Evolutionary conservation across 2,329 filamentous ascomycete genomes (phyloP).

Genomic region (Fusarium torulosum): DNA sequence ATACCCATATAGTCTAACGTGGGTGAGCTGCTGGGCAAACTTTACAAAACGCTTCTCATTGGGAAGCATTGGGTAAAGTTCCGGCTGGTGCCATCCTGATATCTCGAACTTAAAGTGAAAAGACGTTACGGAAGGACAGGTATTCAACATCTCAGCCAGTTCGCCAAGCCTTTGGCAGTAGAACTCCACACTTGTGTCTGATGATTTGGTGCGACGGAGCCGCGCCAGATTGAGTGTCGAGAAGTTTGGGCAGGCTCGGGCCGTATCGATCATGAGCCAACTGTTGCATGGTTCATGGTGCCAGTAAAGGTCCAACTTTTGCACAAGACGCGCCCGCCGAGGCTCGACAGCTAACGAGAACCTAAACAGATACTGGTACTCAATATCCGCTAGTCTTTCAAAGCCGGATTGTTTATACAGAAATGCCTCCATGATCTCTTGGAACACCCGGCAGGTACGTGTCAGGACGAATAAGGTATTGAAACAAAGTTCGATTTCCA

Average conservation of each 20-base stretch:
- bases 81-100: neutral
- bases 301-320: conserved; percentile 13
- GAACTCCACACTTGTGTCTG: neutral
- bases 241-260: conserved; percentile 19
- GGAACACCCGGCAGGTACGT: conserved; percentile 1
- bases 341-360: conserved; percentile 23
- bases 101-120: neutral
- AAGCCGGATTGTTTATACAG: conserved; percentile 13
- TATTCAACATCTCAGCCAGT: neutral
- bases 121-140: neutral
- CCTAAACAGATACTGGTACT: neutral
- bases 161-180: neutral
- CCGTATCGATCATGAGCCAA: neutral
- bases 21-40: neutral
- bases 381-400: too few species aligned
- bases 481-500: neutral
- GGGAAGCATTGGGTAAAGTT: neutral
- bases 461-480: conserved; percentile 23
- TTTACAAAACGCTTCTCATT: conserved; percentile 2
- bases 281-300: neutral
- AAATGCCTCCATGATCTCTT: conserved; percentile 2
- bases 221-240: neutral
- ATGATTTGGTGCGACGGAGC: too few species aligned
- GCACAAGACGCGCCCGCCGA: neutral
- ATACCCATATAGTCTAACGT: neutral